phyloP scores from a whole-genome alignment of 2,329 filamentous ascomycete species.

The Chaetomium globosum region DNA sequence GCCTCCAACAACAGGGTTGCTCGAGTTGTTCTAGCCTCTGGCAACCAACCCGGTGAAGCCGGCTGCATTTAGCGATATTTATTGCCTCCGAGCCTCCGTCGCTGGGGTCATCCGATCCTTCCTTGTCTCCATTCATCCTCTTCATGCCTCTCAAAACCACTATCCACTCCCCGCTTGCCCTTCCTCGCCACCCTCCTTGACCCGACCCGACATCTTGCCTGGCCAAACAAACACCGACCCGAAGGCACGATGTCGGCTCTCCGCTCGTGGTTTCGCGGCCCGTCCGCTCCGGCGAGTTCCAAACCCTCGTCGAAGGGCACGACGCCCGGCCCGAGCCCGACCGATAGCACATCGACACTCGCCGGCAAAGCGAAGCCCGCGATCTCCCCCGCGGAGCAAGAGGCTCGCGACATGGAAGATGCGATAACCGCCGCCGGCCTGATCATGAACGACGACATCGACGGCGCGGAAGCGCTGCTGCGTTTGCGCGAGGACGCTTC shows the following conservation, averaged over 20 bases:
- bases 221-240: neutral
- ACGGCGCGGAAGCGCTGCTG: constrained; percentile 75
- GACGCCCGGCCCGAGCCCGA: constrained; percentile 31
- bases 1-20: neutral
- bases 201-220: constrained; percentile 22
- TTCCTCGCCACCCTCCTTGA: constrained; percentile 10
- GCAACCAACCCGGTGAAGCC: constrained; percentile 10
- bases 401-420: constrained; percentile 59
- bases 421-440: constrained; percentile 67
- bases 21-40: neutral
- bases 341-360: constrained; percentile 31
- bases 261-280: constrained; percentile 55
- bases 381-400: constrained; percentile 39
- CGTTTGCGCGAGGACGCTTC: constrained; percentile 73
- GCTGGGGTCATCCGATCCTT: neutral
- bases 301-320: constrained; percentile 38
- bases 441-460: constrained; percentile 89
- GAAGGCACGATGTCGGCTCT: constrained; percentile 43
- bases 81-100: neutral
- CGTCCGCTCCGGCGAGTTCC: constrained; percentile 35
- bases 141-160: neutral
- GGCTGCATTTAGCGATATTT: constrained; percentile 6
- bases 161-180: neutral
- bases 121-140: neutral
- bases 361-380: constrained; percentile 29